phyloP scores from a whole-genome alignment of 352 stramenopile species.

The Globisporangium spiculum region DNA sequence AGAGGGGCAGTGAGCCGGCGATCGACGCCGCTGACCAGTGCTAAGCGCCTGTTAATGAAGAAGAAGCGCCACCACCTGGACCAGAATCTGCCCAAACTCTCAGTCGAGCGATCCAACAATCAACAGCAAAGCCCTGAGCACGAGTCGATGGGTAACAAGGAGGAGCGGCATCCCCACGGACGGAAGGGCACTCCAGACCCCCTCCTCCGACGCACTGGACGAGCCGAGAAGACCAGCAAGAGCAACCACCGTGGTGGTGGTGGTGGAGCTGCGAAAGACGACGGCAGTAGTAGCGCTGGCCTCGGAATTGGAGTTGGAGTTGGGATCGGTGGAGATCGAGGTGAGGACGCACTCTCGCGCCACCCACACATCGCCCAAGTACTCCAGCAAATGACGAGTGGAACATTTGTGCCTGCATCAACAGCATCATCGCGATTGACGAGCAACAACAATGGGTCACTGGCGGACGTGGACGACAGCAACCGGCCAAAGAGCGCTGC shows the following conservation, averaged over 20 bases:
- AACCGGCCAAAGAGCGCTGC: background rate
- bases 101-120: background rate
- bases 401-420: conserved; percentile 3
- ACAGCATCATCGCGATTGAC: background rate
- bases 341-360: conserved; percentile 30
- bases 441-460: background rate
- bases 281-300: background rate
- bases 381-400: conserved; percentile 31
- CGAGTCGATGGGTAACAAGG: background rate
- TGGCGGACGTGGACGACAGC: background rate
- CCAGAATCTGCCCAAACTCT: background rate
- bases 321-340: conserved; percentile 6
- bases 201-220: background rate
- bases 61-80: background rate
- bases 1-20: background rate
- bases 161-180: background rate
- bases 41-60: background rate
- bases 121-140: background rate
- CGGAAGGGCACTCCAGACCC: background rate
- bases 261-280: background rate
- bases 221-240: background rate
- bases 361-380: conserved; percentile 47
- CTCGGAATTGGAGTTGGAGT: background rate
- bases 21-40: background rate
- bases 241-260: background rate